phyloP scores from a whole-genome alignment of 768 basidiomycete genomes.

The Trametes gibbosa region DNA sequence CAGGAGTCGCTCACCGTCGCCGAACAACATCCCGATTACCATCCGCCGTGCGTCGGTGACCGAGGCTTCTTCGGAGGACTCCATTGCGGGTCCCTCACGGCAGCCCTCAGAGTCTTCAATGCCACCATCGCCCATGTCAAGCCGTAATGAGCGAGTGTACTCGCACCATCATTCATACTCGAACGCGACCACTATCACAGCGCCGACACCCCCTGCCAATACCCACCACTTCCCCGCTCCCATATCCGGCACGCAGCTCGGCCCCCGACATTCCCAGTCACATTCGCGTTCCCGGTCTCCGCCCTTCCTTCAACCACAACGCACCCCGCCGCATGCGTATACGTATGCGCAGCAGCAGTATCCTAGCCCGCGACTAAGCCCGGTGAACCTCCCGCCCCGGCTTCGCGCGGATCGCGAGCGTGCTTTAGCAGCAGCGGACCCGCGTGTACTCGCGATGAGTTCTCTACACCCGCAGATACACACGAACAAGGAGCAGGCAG shows the following conservation, averaged over 20 bases:
- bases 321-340: constrained; percentile 8
- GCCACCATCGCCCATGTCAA: background rate
- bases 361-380: constrained; percentile 7
- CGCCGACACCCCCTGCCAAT: constrained; percentile 39
- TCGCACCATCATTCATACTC: constrained; percentile 51
- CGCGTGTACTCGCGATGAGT: background rate
- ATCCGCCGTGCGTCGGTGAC: constrained; percentile 8
- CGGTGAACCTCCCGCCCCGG: constrained; percentile 14
- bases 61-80: background rate
- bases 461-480: constrained; percentile 5
- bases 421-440: background rate
- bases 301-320: constrained; percentile 13
- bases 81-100: constrained; percentile 13
- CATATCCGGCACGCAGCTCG: constrained; percentile 23
- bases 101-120: background rate
- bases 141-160: constrained; percentile 17
- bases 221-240: constrained; percentile 13
- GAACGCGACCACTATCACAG: constrained; percentile 45
- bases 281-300: constrained; percentile 22
- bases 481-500: background rate
- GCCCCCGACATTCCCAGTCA: constrained; percentile 20
- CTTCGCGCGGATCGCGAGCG: constrained; percentile 16
- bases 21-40: constrained; percentile 10
- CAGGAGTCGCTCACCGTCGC: constrained; percentile 1
- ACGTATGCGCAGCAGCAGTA: constrained; percentile 2